These are phyloP conservation scores for Ettlia oleoabundans DNA, from an alignment of 139 green algal genomes.

Conservation along the genomic window DNA sequence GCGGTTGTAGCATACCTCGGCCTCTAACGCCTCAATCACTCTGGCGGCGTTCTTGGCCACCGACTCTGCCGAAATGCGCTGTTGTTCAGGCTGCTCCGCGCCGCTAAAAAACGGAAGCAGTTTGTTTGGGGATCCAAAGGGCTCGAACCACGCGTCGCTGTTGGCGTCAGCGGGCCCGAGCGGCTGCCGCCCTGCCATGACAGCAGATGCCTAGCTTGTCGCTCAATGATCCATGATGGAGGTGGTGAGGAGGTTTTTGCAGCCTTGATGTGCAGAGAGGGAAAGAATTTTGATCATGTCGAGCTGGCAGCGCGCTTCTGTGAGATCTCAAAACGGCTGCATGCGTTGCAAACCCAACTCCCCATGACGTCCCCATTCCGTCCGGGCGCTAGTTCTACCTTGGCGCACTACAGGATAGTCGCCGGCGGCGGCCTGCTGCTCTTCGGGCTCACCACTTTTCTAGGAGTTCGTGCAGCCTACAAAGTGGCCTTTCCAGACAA, in stretches of 20 bases:
- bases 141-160: background rate
- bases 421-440: background rate
- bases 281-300: background rate
- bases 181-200: background rate
- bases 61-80: background rate
- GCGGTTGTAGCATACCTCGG: constrained; percentile 16
- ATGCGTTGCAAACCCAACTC: background rate
- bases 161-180: background rate
- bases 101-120: too few species aligned
- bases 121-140: background rate
- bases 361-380: background rate
- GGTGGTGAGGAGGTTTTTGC: too few species aligned
- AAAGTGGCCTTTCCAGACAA: background rate
- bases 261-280: too few species aligned
- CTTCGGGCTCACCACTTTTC: background rate
- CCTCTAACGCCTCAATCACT: constrained; percentile 24
- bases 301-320: background rate
- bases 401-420: background rate
- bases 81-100: background rate
- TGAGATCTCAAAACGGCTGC: too few species aligned
- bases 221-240: too few species aligned
- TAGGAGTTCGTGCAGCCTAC: background rate
- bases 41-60: background rate
- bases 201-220: too few species aligned
- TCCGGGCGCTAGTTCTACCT: background rate